Base-by-base conservation (phyloP, 768 basidiomycete genomes). In the Lactarius pseudohatsudake region DNA sequence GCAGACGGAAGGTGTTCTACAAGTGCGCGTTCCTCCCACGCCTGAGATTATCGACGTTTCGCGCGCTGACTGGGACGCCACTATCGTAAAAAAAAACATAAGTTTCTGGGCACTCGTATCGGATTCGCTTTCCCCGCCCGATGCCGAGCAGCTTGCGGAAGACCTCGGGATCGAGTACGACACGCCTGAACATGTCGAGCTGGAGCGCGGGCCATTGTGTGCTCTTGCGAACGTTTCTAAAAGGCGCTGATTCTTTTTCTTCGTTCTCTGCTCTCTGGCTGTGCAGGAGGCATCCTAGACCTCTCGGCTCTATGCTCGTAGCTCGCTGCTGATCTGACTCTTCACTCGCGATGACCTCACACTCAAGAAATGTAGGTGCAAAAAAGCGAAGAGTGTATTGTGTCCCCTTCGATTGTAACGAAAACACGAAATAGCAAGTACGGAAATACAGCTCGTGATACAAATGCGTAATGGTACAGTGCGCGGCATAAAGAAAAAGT, bases 141-240 rank as follows among this genome's bases (percentile, higher is more conserved):
- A 92, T 57, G 84, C 86, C 0, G 70, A 77, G 11, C 79, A 76
- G 47, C 86, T 95, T 11, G 84, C 83, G 26, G 94, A 96, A 73
- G 87, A 90, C 62, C 85, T 95, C 40, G 94, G 93, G 1, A 85
- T 96, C 65, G 91, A 92, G 74, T 77, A 79, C 47, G 94, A 96
- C 72, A 86, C 89, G 13, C 72, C 81, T 3, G 94, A 95, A 75
- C 91, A 92, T 70, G 69, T 71, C 41, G 77, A 76, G 30, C 76
- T 96, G 34, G 94, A 94, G 76, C 79, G 80, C 47, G 82, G 87
- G 4, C 74, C 84, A 61, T 78, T 94, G 32, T 91, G 86, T 57
- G 38, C 47, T 8, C 57, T 40, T 30, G 16, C 18, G 38, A 28
- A 59, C n/a, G 30, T 57, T 45, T 59, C 62, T 41, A 67, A 50